Conservation (phyloP, 2,329 filamentous ascomycete genomes). For the Scopulariopsis brevicaulis region DNA sequence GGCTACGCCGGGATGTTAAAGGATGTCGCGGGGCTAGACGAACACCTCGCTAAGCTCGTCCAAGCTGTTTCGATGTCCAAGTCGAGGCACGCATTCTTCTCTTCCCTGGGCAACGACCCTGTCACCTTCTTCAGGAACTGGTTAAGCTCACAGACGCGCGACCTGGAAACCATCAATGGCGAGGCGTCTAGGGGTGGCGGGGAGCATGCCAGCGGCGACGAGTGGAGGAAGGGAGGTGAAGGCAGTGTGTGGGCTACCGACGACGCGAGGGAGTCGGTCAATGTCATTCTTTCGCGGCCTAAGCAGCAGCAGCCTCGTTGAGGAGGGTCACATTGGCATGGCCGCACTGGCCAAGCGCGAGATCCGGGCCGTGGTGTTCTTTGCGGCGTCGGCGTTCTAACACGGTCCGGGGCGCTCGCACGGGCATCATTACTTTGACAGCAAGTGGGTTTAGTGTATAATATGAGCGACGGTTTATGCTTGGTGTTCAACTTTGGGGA, state of each 20-base stretch:
- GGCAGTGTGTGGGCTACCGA: slow-evolving; percentile 44
- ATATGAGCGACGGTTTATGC: background rate
- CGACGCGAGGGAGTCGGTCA: slow-evolving; percentile 52
- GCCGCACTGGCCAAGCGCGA: too few relatives aligned
- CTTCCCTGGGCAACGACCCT: slow-evolving; percentile 67
- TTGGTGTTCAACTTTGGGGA: background rate
- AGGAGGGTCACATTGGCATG: background rate
- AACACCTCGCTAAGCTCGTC: slow-evolving; percentile 72
- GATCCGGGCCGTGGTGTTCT: background rate
- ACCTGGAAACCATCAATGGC: slow-evolving; percentile 78
- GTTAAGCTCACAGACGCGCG: slow-evolving; percentile 83
- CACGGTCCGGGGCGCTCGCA: background rate
- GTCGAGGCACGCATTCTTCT: slow-evolving; percentile 83
- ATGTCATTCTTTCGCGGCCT: slow-evolving; percentile 43
- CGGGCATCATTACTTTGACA: background rate
- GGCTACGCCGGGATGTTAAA: slow-evolving; percentile 62
- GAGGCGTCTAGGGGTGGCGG: slow-evolving; percentile 56
- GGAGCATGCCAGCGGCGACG: slow-evolving; percentile 44
- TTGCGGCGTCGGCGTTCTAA: background rate
- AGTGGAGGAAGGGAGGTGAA: slow-evolving; percentile 54
- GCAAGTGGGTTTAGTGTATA: background rate
- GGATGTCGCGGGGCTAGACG: slow-evolving; percentile 67
- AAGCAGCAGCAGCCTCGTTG: slow-evolving; percentile 1
- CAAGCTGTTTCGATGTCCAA: slow-evolving; percentile 78
- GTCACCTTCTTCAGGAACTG: slow-evolving; percentile 76